A percentile compares a stretch with the other conserved stretches of the same genome.
These are phyloP conservation scores for Asterochloris erici DNA, from an alignment of 139 green algal species.

Conservation along the genomic window DNA sequence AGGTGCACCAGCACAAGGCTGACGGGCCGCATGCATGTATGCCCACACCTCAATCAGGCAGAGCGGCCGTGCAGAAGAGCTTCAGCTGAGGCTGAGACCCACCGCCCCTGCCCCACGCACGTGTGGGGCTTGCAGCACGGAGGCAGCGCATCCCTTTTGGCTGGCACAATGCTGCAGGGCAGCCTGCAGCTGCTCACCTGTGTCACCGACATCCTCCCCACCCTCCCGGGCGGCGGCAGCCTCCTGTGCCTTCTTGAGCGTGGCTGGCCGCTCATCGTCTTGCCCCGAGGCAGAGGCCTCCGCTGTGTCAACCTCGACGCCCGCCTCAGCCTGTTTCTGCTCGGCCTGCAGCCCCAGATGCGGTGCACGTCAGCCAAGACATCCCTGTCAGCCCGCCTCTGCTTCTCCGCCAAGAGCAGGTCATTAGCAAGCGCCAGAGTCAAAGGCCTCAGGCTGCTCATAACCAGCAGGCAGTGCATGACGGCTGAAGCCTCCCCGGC, in stretches of 20 bases:
- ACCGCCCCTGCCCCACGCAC: not conserved
- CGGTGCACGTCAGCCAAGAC: not conserved
- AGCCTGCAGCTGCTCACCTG: not conserved
- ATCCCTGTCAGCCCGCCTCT: not conserved
- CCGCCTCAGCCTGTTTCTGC: not conserved
- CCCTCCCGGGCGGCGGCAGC: slow-evolving; percentile 25
- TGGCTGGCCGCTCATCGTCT: slow-evolving; percentile 6
- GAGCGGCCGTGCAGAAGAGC: not conserved
- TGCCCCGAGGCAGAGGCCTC: not conserved
- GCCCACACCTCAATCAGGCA: too few relatives aligned
- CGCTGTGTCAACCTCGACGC: slow-evolving; percentile 1
- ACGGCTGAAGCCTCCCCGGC: too few relatives aligned
- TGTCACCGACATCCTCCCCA: slow-evolving; percentile 24
- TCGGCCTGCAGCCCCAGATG: not conserved
- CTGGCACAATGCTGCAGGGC: not conserved
- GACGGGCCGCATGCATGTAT: too few relatives aligned
- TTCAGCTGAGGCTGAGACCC: not conserved
- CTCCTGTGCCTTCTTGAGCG: slow-evolving; percentile 45
- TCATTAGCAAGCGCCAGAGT: too few relatives aligned
- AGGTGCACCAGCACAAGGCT: too few relatives aligned
- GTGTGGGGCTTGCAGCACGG: too few relatives aligned
- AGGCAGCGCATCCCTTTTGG: not conserved
- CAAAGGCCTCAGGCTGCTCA: too few relatives aligned
- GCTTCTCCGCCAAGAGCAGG: too few relatives aligned
- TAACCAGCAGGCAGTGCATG: too few relatives aligned